These are phyloP conservation scores for Litchi chinensis DNA, from an alignment of 345 rosid genomes.

Conservation along the genomic window DNA sequence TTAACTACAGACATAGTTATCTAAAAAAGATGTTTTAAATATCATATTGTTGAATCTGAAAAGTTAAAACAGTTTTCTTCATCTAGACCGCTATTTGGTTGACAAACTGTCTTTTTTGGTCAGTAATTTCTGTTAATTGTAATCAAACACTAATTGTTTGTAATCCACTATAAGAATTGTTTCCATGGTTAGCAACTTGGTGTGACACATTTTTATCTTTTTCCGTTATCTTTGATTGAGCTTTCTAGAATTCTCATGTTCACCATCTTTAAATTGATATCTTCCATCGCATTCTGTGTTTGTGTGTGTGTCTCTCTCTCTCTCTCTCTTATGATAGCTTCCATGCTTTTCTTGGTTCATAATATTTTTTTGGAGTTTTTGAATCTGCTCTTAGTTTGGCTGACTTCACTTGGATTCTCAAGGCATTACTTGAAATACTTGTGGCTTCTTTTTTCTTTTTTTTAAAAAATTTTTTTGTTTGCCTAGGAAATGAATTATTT, in stretches of 20 bases:
- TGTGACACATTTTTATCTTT: not conserved
- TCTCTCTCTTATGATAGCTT: not conserved
- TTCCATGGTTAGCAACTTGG: not conserved
- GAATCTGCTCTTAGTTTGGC: too few species aligned
- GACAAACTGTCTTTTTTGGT: not conserved
- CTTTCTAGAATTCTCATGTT: slow-evolving; percentile 5
- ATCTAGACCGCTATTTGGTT: not conserved
- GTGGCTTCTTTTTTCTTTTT: too few species aligned
- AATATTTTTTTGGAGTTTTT: too few species aligned
- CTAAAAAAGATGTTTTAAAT: not conserved
- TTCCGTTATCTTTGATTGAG: not conserved
- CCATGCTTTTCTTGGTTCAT: too few species aligned
- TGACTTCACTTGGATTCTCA: too few species aligned
- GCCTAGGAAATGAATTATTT: not conserved
- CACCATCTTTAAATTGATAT: not conserved
- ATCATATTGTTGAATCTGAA: not conserved
- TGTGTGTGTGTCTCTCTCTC: too few species aligned
- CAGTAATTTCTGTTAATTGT: not conserved
- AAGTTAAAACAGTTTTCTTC: not conserved
- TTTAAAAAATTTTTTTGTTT: not conserved
- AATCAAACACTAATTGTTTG: not conserved
- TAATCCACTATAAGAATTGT: not conserved
- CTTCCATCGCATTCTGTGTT: not conserved
- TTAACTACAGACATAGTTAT: not conserved
- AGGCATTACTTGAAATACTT: too few species aligned